These are phyloP conservation scores for Rhizopogon vinicolor DNA, from an alignment of 768 basidiomycete species.

Conservation along the genomic window DNA sequence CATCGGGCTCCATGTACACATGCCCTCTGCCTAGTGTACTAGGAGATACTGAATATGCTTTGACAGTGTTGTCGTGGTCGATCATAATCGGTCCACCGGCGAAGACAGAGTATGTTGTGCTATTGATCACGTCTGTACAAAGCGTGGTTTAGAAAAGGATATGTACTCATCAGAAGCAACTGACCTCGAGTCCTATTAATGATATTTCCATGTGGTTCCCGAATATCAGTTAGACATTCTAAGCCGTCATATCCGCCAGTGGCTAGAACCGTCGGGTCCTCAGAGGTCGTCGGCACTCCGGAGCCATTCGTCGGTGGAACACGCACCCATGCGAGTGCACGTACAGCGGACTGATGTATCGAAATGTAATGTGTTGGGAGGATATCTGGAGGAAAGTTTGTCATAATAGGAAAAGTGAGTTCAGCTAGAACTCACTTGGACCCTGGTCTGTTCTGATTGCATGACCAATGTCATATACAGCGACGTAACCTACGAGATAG, in stretches of 20 bases:
- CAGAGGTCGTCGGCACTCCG: constrained; percentile 41
- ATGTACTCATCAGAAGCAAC: background rate
- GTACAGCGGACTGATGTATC: constrained; percentile 77
- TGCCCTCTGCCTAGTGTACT: constrained; percentile 73
- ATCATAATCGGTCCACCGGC: constrained; percentile 69
- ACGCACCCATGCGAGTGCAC: constrained; percentile 70
- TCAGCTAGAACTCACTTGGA: constrained; percentile 22
- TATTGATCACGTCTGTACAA: constrained; percentile 61
- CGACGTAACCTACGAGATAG: constrained; percentile 42
- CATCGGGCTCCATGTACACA: constrained; percentile 65
- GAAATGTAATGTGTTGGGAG: constrained; percentile 70
- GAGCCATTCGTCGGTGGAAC: constrained; percentile 50
- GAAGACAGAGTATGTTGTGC: constrained; percentile 63
- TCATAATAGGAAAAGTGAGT: background rate
- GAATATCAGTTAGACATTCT: constrained; percentile 70
- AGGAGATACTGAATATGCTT: constrained; percentile 68
- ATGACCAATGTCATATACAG: constrained; percentile 50
- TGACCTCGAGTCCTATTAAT: constrained; percentile 77
- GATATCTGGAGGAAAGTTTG: constrained; percentile 21
- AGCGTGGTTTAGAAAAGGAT: background rate
- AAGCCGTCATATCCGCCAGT: constrained; percentile 82
- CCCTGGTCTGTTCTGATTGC: constrained; percentile 31
- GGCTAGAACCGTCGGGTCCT: constrained; percentile 68
- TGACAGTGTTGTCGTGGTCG: constrained; percentile 80
- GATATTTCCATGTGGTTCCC: constrained; percentile 61